Evolutionary conservation across 306 rosid genomes (phyloP).

Genomic region (Pterocarpus santalinus): DNA sequence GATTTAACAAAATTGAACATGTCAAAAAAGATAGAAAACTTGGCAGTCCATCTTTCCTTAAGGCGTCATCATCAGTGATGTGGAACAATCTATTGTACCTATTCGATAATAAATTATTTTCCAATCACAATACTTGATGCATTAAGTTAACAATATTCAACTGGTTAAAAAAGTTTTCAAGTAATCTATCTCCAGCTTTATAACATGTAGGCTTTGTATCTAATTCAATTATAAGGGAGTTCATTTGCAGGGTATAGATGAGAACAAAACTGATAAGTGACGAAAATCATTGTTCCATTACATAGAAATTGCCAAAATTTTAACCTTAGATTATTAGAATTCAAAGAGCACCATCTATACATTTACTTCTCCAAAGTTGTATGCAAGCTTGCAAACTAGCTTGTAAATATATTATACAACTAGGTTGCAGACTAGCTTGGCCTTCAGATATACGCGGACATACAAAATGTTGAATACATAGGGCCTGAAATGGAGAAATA

Average conservation of each 20-base stretch:
- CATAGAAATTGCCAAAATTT: background rate
- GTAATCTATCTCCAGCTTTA: background rate
- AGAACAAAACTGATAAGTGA: background rate
- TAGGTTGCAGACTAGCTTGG: background rate
- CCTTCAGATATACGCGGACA: background rate
- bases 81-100: no score
- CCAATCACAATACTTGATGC: no score
- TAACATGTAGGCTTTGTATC: background rate
- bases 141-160: no score
- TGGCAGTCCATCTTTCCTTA: no score
- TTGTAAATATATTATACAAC: background rate
- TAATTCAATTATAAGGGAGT: background rate
- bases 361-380: background rate
- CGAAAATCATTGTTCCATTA: background rate
- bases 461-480: background rate
- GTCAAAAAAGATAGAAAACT: no score
- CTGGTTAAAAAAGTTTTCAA: background rate
- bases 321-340: slow-evolving; percentile 1
- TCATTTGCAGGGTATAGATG: background rate
- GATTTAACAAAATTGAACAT: no score
- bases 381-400: background rate
- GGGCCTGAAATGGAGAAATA: background rate
- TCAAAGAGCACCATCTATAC: background rate
- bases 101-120: no score
- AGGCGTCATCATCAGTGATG: no score